Percentiles rank a stretch among this genome's conserved stretches.
Conservation (phyloP, 192 early-diverging fungal genomes). For the Backusella tuberculispora region DNA sequence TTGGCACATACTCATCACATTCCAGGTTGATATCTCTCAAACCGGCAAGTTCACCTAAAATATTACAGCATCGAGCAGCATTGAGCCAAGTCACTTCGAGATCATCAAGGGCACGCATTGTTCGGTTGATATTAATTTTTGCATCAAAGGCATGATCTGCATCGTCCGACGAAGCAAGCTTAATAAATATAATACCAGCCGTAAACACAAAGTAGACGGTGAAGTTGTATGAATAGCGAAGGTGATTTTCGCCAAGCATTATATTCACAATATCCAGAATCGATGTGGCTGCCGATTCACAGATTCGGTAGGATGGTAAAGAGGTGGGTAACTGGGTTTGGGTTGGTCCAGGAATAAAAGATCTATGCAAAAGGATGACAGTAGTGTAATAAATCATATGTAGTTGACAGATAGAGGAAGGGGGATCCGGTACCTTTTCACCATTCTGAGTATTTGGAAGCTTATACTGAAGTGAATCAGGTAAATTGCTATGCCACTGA, state of each 20-base stretch:
- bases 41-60: constrained; percentile 37
- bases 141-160: constrained; percentile 32
- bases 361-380: constrained; percentile 59
- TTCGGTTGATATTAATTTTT: constrained; percentile 41
- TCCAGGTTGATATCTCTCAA: constrained; percentile 37
- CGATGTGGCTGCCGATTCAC: constrained; percentile 27
- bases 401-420: constrained; percentile 33
- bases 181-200: constrained; percentile 44
- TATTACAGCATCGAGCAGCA: constrained; percentile 35
- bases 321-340: constrained; percentile 26
- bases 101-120: constrained; percentile 38
- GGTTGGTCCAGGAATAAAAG: constrained; percentile 48
- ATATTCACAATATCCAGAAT: constrained; percentile 39
- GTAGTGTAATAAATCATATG: constrained; percentile 57
- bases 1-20: constrained; percentile 22
- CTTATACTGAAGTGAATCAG: constrained; percentile 48
- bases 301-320: constrained; percentile 39
- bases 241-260: constrained; percentile 31
- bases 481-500: constrained; percentile 51
- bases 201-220: constrained; percentile 38
- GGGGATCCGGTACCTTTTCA: constrained; percentile 28
- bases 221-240: constrained; percentile 32
- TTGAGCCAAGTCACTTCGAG: constrained; percentile 36
- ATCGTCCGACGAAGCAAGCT: constrained; percentile 29
- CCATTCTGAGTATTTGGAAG: constrained; percentile 35